These are phyloP conservation scores for Acanthamoeba sp. DNA, from an alignment of 208 protist genomes.

Conservation along the genomic window DNA sequence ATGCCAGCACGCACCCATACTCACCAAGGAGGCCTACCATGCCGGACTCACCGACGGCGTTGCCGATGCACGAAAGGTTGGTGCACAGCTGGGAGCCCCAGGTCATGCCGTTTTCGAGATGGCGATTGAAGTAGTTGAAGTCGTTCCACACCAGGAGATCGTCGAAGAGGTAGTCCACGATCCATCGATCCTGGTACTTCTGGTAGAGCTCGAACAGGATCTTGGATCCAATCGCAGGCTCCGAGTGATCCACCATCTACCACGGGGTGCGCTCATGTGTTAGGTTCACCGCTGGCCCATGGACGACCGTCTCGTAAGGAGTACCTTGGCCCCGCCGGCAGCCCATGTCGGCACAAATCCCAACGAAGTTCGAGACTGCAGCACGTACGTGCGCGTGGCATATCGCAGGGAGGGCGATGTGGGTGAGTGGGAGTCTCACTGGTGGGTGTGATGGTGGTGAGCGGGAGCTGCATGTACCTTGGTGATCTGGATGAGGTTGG, in stretches of 20 bases:
- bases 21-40: too few relatives aligned
- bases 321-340: neutral
- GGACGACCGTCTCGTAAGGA: neutral
- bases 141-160: constrained; percentile 14
- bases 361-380: neutral
- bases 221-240: neutral
- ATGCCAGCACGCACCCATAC: too few relatives aligned
- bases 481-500: constrained; percentile 57
- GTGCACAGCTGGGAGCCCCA: constrained; percentile 22
- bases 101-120: neutral
- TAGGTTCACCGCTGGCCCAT: too few relatives aligned
- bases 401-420: neutral
- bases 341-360: constrained; percentile 8
- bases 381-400: neutral
- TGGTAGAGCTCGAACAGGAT: neutral
- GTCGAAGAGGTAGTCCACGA: neutral
- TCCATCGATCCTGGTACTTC: neutral
- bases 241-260: neutral
- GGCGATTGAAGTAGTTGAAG: neutral
- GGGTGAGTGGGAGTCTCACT: neutral
- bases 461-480: too few relatives aligned
- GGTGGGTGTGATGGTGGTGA: too few relatives aligned
- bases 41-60: neutral
- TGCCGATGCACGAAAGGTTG: neutral
- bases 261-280: too few relatives aligned